Conservation (phyloP, 805 yeast genomes). For the Debaryomyces prosopidis region DNA sequence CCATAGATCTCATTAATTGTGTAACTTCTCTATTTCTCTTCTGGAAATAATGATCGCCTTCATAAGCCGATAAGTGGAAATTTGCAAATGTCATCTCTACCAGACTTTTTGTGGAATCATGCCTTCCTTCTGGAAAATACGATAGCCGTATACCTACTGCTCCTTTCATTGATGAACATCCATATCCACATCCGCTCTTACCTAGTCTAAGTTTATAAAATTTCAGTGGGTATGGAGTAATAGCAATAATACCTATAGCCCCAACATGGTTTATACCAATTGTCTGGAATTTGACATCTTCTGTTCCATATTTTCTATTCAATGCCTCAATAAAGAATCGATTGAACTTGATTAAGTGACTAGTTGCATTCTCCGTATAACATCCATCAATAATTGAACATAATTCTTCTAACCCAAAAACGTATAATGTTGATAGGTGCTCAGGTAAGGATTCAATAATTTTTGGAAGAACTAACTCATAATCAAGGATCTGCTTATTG, state of each 20-base stretch:
- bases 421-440: slow-evolving; percentile 47
- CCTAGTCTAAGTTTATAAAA: slow-evolving; percentile 26
- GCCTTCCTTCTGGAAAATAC: slow-evolving; percentile 22
- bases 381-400: slow-evolving; percentile 58
- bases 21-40: slow-evolving; percentile 56
- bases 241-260: slow-evolving; percentile 54
- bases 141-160: slow-evolving; percentile 62
- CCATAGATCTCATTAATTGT: slow-evolving; percentile 51
- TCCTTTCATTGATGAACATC: slow-evolving; percentile 71
- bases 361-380: slow-evolving; percentile 35
- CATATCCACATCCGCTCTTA: slow-evolving; percentile 54
- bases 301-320: slow-evolving; percentile 27
- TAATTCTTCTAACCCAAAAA: slow-evolving; percentile 69
- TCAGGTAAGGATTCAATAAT: slow-evolving; percentile 27
- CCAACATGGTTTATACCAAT: slow-evolving; percentile 52
- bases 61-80: slow-evolving; percentile 78
- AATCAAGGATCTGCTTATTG: slow-evolving; percentile 46
- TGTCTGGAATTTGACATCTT: slow-evolving; percentile 36
- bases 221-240: slow-evolving; percentile 44
- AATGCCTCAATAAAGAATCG: slow-evolving; percentile 36
- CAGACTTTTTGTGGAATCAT: slow-evolving; percentile 10
- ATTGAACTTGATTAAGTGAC: slow-evolving; percentile 36
- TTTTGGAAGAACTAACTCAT: slow-evolving; percentile 28
- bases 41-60: slow-evolving; percentile 51
- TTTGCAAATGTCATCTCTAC: slow-evolving; percentile 60